These are phyloP conservation scores for Musa schizocarpa DNA, from an alignment of 176 grass and related monocot genomes.

Conservation along the genomic window DNA sequence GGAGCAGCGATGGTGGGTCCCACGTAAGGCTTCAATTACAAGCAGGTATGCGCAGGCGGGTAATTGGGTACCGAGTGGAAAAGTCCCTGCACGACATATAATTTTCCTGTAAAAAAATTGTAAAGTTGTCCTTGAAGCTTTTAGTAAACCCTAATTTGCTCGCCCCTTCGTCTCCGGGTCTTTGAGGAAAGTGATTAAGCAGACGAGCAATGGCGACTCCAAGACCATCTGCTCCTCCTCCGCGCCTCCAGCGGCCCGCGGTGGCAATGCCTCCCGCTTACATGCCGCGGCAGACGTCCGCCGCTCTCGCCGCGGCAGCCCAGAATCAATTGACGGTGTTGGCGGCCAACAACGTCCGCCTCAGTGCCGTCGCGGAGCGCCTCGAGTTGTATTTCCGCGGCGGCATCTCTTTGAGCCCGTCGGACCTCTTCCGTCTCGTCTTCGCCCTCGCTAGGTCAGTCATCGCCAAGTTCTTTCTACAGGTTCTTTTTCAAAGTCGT, in stretches of 20 bases:
- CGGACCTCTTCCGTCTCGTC: slow-evolving; percentile 30
- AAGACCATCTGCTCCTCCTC: background rate
- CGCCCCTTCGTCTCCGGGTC: too few relatives aligned
- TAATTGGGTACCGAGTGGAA: too few relatives aligned
- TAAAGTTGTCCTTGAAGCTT: too few relatives aligned
- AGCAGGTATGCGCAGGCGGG: too few relatives aligned
- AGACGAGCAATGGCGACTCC: background rate
- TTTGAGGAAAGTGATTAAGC: background rate
- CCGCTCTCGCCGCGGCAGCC: background rate
- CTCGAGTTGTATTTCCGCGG: slow-evolving; percentile 29
- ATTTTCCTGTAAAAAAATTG: too few relatives aligned
- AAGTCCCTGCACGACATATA: too few relatives aligned
- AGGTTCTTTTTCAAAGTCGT: background rate
- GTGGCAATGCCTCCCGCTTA: background rate
- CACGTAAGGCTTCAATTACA: too few relatives aligned
- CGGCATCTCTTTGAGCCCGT: background rate
- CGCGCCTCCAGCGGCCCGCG: background rate
- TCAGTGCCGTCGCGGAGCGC: slow-evolving; percentile 26
- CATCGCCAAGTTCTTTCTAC: background rate
- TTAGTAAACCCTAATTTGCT: too few relatives aligned
- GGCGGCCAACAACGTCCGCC: slow-evolving; percentile 26
- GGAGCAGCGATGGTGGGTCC: too few relatives aligned
- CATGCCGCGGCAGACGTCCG: background rate
- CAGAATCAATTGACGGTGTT: background rate
- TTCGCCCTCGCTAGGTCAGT: slow-evolving; percentile 35